Conservation (phyloP, 768 basidiomycete genomes). For the Pleurotus tuber-regium region DNA sequence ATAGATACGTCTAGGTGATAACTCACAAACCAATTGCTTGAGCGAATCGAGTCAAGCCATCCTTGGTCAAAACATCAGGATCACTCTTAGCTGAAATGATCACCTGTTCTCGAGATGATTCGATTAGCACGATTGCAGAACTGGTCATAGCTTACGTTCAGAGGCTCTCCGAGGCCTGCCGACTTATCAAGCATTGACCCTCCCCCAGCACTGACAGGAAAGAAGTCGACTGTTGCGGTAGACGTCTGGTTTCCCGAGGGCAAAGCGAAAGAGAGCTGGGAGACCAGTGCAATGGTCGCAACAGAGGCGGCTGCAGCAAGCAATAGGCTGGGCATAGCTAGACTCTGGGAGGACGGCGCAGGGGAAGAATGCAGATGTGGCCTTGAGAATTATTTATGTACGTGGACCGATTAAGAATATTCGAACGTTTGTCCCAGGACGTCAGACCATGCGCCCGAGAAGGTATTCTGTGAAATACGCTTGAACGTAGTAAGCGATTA, state of each 20-base stretch:
- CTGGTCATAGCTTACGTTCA: slow-evolving; percentile 63
- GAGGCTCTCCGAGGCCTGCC: slow-evolving; percentile 61
- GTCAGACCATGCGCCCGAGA: too few species aligned
- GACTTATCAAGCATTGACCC: slow-evolving; percentile 66
- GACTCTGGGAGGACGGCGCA: not conserved
- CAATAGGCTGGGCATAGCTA: not conserved
- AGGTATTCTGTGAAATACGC: too few species aligned
- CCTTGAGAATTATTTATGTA: too few species aligned
- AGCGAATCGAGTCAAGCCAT: slow-evolving; percentile 58
- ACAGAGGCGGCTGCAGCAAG: not conserved
- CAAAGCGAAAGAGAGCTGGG: not conserved
- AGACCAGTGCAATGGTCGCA: not conserved
- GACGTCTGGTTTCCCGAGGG: not conserved
- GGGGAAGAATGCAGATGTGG: too few species aligned
- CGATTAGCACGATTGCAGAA: too few species aligned
- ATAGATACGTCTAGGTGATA: slow-evolving; percentile 22
- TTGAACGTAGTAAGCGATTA: too few species aligned
- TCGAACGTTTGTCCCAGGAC: too few species aligned
- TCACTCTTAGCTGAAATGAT: slow-evolving; percentile 69
- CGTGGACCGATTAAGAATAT: too few species aligned
- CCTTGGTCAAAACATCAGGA: slow-evolving; percentile 49
- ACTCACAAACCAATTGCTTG: slow-evolving; percentile 62
- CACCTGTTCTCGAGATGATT: too few species aligned
- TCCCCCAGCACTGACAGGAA: not conserved
- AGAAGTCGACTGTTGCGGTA: not conserved